phyloP scores from a whole-genome alignment of 169 alveolate species.

The Cryptosporidium viatorum region DNA sequence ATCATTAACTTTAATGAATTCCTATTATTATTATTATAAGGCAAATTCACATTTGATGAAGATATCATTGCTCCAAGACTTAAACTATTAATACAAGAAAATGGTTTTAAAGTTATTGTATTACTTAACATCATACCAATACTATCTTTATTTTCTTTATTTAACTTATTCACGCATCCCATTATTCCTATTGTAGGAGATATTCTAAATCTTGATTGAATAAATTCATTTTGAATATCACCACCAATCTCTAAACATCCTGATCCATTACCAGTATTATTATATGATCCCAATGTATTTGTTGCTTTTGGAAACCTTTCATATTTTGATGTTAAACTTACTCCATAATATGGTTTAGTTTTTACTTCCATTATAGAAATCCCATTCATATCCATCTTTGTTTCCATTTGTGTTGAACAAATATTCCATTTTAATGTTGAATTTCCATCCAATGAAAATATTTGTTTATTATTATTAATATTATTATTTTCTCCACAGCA shows the following conservation, averaged over 20 bases:
- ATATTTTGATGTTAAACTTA: conserved; percentile 38
- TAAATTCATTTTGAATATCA: background rate
- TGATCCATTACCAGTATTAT: no score
- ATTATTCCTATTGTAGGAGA: conserved; percentile 17
- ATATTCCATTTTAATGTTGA: conserved; percentile 51
- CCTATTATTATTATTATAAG: background rate
- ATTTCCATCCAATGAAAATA: conserved; percentile 27
- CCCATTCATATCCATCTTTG: conserved; percentile 63
- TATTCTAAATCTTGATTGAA: conserved; percentile 52
- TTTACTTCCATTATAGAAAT: conserved; percentile 44
- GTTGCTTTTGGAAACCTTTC: background rate
- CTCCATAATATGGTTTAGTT: conserved; percentile 19
- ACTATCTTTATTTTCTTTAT: conserved; percentile 41
- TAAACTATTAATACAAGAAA: background rate
- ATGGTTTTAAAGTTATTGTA: conserved; percentile 11
- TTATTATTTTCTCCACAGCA: background rate
- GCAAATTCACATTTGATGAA: background rate
- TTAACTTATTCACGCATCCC: conserved; percentile 31
- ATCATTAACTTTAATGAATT: conserved; percentile 42
- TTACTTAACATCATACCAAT: conserved; percentile 18
- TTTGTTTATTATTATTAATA: background rate
- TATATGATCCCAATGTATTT: no score
- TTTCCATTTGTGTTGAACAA: conserved; percentile 39
- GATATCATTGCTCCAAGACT: conserved; percentile 41
- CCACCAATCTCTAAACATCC: conserved; percentile 48